A percentile compares a stretch with the other conserved stretches of the same genome.
Evolutionary conservation across 306 rosid genomes (phyloP).

Genomic region (Canavalia gladiata): DNA sequence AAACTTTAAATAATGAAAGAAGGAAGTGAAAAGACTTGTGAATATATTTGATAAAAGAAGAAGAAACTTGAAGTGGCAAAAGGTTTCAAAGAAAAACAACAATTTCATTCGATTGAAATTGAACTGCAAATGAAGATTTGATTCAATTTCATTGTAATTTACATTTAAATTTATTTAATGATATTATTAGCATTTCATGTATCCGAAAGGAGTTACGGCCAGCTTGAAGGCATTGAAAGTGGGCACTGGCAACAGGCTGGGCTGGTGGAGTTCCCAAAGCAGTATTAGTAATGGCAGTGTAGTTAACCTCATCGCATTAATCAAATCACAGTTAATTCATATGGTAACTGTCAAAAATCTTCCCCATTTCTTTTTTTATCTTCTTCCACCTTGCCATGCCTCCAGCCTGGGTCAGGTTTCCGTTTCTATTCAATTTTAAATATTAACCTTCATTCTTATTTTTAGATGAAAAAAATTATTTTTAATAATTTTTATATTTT

Average conservation of each 20-base stretch:
- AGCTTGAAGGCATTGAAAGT: no score
- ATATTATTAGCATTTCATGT: background rate
- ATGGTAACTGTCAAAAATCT: no score
- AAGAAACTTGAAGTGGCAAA: constrained; percentile 1
- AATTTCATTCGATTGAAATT: background rate
- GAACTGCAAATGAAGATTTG: background rate
- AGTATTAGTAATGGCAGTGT: background rate
- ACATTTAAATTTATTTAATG: background rate
- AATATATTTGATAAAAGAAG: background rate
- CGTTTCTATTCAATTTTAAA: no score
- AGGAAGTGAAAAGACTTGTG: background rate
- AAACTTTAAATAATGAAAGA: background rate
- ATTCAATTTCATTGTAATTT: background rate
- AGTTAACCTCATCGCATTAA: background rate
- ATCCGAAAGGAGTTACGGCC: background rate
- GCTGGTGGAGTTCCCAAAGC: constrained; percentile 34
- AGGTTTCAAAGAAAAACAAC: background rate
- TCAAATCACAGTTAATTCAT: no score
- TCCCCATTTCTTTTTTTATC: no score
- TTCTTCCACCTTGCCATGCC: no score
- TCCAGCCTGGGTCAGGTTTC: no score
- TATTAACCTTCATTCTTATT: no score
- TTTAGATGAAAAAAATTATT: no score
- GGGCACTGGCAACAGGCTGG: constrained; percentile 37
- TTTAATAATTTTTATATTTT: no score